Percentiles rank a stretch among this genome's conserved stretches.
These are phyloP conservation scores for Phytophthora parvispora DNA, from an alignment of 352 stramenopile species.

Conservation along the genomic window DNA sequence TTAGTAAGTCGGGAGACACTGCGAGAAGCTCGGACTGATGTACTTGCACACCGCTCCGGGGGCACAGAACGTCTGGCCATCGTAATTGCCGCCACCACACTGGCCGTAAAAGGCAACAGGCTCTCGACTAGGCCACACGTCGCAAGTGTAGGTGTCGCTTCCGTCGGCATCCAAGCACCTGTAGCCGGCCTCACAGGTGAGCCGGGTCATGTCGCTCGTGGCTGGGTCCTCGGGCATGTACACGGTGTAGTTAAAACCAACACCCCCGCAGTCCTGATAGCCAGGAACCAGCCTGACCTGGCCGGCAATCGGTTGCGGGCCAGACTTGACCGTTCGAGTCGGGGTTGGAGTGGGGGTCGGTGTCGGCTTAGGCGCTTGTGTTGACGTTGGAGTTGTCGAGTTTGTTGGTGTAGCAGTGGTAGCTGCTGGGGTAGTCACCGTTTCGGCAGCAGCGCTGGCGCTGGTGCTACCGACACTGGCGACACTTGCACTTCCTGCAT, in stretches of 20 bases:
- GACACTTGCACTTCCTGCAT: too few species aligned
- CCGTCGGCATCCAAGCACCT: slow-evolving; percentile 20
- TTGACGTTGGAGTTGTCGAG: not conserved
- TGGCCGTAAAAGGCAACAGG: slow-evolving; percentile 35
- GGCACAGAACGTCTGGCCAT: slow-evolving; percentile 36
- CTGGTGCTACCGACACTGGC: not conserved
- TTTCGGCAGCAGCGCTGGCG: not conserved
- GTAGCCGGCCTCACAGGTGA: slow-evolving; percentile 25
- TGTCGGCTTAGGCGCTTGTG: not conserved
- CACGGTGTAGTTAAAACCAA: slow-evolving; percentile 29
- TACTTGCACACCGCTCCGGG: slow-evolving; percentile 37
- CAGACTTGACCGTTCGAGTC: slow-evolving; percentile 6
- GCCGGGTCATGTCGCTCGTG: slow-evolving; percentile 7
- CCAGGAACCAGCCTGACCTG: slow-evolving; percentile 19
- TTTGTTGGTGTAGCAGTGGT: not conserved
- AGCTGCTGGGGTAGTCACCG: not conserved
- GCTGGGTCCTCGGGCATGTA: slow-evolving; percentile 23
- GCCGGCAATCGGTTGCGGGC: slow-evolving; percentile 9
- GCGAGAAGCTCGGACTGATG: slow-evolving; percentile 33
- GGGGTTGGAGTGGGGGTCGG: not conserved
- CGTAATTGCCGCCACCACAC: slow-evolving; percentile 29
- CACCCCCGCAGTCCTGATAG: slow-evolving; percentile 25
- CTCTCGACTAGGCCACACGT: slow-evolving; percentile 26
- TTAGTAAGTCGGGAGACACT: slow-evolving; percentile 39
- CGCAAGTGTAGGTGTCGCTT: slow-evolving; percentile 14